Evolutionary conservation across 225 moss, liverwort and hornwort species (phyloP).

Genomic region (Climacium dendroides): DNA sequence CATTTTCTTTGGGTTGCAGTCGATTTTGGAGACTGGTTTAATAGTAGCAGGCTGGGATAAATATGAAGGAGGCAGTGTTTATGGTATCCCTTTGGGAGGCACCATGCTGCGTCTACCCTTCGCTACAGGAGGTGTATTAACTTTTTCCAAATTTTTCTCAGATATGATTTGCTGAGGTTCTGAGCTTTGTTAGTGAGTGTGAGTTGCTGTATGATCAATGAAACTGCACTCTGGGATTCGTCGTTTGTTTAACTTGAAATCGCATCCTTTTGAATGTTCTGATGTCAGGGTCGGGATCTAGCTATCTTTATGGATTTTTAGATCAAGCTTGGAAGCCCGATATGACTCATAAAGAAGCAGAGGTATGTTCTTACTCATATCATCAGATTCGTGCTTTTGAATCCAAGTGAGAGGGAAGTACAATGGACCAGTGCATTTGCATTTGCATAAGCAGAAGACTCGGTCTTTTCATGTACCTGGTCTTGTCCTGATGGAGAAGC

Average conservation of each 20-base stretch:
- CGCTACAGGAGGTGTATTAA: slow-evolving; percentile 73
- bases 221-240: not conserved
- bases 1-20: slow-evolving; percentile 28
- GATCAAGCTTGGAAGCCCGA: slow-evolving; percentile 95
- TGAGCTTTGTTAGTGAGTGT: not conserved
- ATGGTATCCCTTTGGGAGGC: slow-evolving; percentile 86
- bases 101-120: slow-evolving; percentile 90
- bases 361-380: slow-evolving; percentile 21
- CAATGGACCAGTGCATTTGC: not conserved
- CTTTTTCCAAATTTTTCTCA: not conserved
- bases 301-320: slow-evolving; percentile 92
- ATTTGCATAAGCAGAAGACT: not conserved
- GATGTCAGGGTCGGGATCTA: slow-evolving; percentile 82
- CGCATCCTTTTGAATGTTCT: not conserved
- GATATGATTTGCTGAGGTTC: not conserved
- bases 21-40: slow-evolving; percentile 73
- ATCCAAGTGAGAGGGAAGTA: not conserved
- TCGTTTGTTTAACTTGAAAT: not conserved
- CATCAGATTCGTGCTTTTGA: not conserved
- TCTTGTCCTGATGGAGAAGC: not conserved
- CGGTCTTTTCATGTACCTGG: not conserved
- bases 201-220: not conserved
- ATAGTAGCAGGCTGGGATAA: slow-evolving; percentile 99
- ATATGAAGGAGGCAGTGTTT: slow-evolving; percentile 93
- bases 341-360: slow-evolving; percentile 76